Conservation (phyloP, 164 flowering plant species). For the Annona cherimola region DNA sequence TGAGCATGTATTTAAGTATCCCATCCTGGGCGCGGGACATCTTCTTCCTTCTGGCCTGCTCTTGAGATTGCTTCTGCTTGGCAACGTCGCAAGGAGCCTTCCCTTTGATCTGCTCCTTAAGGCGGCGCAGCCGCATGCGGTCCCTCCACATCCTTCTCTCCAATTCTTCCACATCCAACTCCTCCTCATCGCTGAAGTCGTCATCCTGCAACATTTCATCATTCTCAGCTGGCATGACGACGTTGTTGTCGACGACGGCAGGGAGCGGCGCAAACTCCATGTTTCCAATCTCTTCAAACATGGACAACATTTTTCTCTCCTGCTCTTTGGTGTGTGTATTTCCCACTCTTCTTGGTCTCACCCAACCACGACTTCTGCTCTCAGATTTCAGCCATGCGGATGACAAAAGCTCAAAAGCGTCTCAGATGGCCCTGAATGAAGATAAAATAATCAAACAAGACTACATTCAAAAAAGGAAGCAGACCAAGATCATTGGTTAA, state of each 20-base stretch:
- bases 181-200: conserved; percentile 48
- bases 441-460: background rate
- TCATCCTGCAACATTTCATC: conserved; percentile 35
- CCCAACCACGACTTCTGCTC: background rate
- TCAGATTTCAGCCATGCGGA: background rate
- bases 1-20: conserved; percentile 72
- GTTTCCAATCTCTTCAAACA: conserved; percentile 30
- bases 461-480: no score
- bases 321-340: background rate
- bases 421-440: background rate
- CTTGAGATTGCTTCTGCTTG: conserved; percentile 43
- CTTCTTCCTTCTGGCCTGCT: conserved; percentile 80
- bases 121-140: conserved; percentile 31
- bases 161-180: conserved; percentile 46
- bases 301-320: conserved; percentile 15
- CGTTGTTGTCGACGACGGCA: conserved; percentile 8
- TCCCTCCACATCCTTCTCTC: conserved; percentile 56
- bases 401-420: background rate
- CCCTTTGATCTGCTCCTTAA: conserved; percentile 40
- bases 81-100: conserved; percentile 34
- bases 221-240: conserved; percentile 12
- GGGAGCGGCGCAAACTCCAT: conserved; percentile 22
- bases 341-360: no score
- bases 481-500: no score
- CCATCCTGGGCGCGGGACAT: conserved; percentile 89